Evolutionary conservation across 2,329 filamentous ascomycete species (phyloP).

Genomic region (Paracoccidioides brasiliensis): DNA sequence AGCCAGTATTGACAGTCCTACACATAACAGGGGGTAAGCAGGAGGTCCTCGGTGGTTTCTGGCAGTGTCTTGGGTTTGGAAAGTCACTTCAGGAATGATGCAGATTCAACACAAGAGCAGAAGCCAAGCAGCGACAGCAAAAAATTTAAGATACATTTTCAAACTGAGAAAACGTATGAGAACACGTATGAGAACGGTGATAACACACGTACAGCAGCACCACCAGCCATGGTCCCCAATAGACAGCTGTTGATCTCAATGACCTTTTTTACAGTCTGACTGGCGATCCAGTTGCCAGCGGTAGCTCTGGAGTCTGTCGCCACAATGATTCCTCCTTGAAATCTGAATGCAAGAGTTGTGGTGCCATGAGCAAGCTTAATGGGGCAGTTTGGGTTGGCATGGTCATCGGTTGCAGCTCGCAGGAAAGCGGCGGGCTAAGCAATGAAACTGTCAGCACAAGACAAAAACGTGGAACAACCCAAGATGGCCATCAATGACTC

Average conservation of each 20-base stretch:
- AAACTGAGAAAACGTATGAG: not conserved
- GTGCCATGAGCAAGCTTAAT: constrained; percentile 99
- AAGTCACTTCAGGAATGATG: not conserved
- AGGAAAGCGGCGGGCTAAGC: constrained; percentile 78
- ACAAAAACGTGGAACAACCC: not conserved
- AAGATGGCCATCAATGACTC: not conserved
- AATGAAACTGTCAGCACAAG: not conserved
- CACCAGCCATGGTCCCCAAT: constrained; percentile 94
- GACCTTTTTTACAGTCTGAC: constrained; percentile 99
- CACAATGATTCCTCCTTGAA: constrained; percentile 96
- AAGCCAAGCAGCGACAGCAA: not conserved
- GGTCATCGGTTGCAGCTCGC: constrained; percentile 91
- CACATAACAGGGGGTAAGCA: not conserved
- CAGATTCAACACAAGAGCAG: not conserved
- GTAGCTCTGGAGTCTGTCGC: constrained; percentile 95
- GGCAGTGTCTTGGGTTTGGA: not conserved
- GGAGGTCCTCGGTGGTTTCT: not conserved
- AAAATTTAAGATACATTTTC: no score
- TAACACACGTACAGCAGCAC: constrained; percentile 58
- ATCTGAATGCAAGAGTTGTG: constrained; percentile 93
- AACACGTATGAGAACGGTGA: not conserved
- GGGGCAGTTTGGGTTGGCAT: constrained; percentile 88
- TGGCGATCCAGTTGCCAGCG: constrained; percentile 97
- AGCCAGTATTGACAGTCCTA: constrained; percentile 99
- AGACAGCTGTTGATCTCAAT: constrained; percentile 95